These are phyloP conservation scores for Graphium sp. DNA, from an alignment of 2,329 filamentous ascomycete species.

Conservation along the genomic window DNA sequence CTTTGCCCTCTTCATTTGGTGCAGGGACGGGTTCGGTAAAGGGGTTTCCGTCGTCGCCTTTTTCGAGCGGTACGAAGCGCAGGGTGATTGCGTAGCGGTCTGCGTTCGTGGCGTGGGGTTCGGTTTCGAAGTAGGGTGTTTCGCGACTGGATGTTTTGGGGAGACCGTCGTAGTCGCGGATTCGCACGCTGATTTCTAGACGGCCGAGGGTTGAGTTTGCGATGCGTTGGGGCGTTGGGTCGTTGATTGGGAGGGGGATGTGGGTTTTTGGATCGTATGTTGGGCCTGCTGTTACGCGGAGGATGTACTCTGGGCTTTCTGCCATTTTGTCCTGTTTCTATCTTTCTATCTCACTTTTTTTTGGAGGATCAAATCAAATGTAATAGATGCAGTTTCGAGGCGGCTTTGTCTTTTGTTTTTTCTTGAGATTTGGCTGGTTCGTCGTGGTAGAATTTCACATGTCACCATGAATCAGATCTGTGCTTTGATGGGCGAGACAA, in stretches of 20 bases:
- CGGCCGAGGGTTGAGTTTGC: constrained; percentile 46
- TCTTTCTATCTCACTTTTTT: no score
- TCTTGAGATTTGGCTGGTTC: no score
- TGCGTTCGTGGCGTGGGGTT: constrained; percentile 43
- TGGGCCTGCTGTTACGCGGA: constrained; percentile 69
- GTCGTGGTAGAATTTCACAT: no score
- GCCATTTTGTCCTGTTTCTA: no score
- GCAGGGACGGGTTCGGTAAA: constrained; percentile 8
- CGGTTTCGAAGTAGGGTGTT: constrained; percentile 60
- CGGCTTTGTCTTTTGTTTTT: no score
- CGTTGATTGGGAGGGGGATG: constrained; percentile 60
- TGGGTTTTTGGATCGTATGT: constrained; percentile 61
- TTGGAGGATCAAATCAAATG: no score
- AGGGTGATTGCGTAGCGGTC: constrained; percentile 82
- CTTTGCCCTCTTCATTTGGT: constrained; percentile 12
- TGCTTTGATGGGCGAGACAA: no score
- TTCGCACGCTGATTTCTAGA: constrained; percentile 55
- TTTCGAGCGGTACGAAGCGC: constrained; percentile 52
- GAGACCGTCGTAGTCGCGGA: constrained; percentile 53
- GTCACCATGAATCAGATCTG: no score
- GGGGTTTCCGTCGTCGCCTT: constrained; percentile 2
- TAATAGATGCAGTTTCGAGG: no score
- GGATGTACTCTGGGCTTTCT: constrained; percentile 54
- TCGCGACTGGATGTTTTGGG: constrained; percentile 51
- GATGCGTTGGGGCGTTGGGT: constrained; percentile 42